Conservation (phyloP, 1,284 basidiomycete genomes). For the Xerocomus nothofagi region DNA sequence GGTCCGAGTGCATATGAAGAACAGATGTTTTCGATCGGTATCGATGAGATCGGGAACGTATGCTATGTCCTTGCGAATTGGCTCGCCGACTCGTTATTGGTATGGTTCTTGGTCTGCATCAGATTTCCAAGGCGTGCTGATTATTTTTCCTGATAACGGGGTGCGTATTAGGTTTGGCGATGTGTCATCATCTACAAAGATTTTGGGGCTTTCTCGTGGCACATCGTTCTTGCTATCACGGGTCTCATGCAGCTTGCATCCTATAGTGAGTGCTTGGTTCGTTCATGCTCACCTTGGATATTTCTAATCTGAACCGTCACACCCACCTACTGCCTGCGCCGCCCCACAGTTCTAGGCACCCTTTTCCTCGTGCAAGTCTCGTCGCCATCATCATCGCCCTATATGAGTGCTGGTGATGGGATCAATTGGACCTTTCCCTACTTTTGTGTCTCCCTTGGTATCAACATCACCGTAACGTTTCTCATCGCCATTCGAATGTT, state of each 20-base stretch:
- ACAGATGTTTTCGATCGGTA: conserved; percentile 24
- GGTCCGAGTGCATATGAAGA: conserved; percentile 26
- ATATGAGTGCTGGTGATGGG: conserved; percentile 3
- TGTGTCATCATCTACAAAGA: conserved; percentile 31
- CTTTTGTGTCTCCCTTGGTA: conserved; percentile 24
- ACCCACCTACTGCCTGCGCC: not conserved
- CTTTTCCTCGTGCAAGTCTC: conserved; percentile 32
- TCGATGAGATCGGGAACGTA: conserved; percentile 27
- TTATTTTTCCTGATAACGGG: not conserved
- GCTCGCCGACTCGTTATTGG: conserved; percentile 34
- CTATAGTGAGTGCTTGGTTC: conserved; percentile 15
- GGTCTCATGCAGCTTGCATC: conserved; percentile 32
- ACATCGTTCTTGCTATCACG: conserved; percentile 15
- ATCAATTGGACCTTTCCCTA: conserved; percentile 34
- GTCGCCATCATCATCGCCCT: conserved; percentile 31
- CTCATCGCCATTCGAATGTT: conserved; percentile 26
- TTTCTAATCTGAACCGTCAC: not conserved
- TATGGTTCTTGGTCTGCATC: conserved; percentile 6
- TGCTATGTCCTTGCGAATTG: conserved; percentile 32
- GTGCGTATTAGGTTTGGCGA: conserved; percentile 34
- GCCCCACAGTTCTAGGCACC: conserved; percentile 20
- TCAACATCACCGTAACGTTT: conserved; percentile 23
- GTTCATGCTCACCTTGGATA: not conserved
- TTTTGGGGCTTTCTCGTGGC: conserved; percentile 11
- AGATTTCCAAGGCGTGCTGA: not conserved